These are phyloP conservation scores for Russula brevipes DNA, from an alignment of 768 basidiomycete species.

Conservation along the genomic window DNA sequence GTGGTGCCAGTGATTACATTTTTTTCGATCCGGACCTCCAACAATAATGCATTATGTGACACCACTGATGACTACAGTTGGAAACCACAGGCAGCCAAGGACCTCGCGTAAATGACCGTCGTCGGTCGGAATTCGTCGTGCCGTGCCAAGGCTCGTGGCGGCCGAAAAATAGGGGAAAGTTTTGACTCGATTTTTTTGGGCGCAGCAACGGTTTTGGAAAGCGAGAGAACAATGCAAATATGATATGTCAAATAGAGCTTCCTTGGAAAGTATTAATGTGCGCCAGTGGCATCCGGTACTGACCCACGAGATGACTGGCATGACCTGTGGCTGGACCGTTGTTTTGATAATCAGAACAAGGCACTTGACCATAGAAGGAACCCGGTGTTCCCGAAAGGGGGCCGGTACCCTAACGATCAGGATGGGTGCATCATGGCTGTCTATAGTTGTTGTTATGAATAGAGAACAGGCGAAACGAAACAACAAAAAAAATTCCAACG, in stretches of 20 bases:
- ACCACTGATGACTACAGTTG: slow-evolving; percentile 7
- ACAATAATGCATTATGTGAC: background rate
- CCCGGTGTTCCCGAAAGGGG: background rate
- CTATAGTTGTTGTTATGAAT: slow-evolving; percentile 11
- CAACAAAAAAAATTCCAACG: background rate
- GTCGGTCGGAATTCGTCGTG: slow-evolving; percentile 6
- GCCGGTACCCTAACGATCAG: slow-evolving; percentile 10
- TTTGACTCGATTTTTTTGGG: slow-evolving; percentile 11
- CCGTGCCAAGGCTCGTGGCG: slow-evolving; percentile 1
- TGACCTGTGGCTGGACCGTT: background rate
- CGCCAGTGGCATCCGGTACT: slow-evolving; percentile 3
- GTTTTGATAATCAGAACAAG: background rate
- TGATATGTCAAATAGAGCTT: background rate
- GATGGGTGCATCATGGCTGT: slow-evolving; percentile 1
- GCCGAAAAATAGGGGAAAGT: slow-evolving; percentile 3
- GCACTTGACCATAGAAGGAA: slow-evolving; percentile 5
- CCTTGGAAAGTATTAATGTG: slow-evolving; percentile 10
- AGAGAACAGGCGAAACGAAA: background rate
- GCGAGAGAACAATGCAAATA: background rate
- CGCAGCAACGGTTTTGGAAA: slow-evolving; percentile 12
- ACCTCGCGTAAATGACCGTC: background rate
- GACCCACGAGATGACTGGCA: slow-evolving; percentile 5
- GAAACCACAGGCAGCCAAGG: slow-evolving; percentile 6
- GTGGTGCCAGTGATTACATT: slow-evolving; percentile 13
- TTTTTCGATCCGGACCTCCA: slow-evolving; percentile 7